These are phyloP conservation scores for Plasmodium fragile DNA, from an alignment of 169 alveolate species.

Conservation along the genomic window DNA sequence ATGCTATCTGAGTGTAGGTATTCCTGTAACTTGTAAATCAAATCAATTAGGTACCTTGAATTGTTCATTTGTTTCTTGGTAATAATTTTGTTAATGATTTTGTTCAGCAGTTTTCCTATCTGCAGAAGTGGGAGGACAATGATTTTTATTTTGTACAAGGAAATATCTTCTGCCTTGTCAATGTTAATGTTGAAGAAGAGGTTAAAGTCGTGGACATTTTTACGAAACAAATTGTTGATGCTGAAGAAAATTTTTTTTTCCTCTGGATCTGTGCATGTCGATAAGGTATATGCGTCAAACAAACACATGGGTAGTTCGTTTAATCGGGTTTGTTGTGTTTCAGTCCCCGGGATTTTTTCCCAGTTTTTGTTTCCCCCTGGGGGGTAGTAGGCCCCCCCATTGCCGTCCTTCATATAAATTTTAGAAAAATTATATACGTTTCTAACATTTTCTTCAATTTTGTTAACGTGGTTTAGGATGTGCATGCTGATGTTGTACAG, in stretches of 20 bases:
- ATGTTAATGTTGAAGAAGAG: constrained; percentile 62
- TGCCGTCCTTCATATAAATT: constrained; percentile 30
- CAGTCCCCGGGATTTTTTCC: background rate
- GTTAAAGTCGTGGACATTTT: constrained; percentile 63
- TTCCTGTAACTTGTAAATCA: constrained; percentile 64
- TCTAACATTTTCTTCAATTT: constrained; percentile 59
- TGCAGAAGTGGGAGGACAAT: constrained; percentile 46
- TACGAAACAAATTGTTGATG: constrained; percentile 66
- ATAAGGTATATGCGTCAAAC: constrained; percentile 49
- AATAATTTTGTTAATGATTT: constrained; percentile 63
- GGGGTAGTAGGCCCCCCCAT: background rate
- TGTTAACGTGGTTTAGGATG: constrained; percentile 50
- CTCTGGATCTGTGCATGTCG: constrained; percentile 59
- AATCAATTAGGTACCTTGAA: constrained; percentile 51
- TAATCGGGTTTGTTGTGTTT: background rate
- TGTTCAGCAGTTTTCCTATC: constrained; percentile 48
- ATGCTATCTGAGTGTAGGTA: constrained; percentile 58
- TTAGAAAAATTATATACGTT: constrained; percentile 67
- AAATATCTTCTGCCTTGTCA: constrained; percentile 66
- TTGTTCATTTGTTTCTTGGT: constrained; percentile 46
- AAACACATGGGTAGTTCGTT: constrained; percentile 28
- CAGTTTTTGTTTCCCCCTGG: background rate
- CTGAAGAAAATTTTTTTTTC: constrained; percentile 62
- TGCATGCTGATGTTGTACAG: constrained; percentile 48
- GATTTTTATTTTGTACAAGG: constrained; percentile 64